Percentiles rank a stretch among this genome's conserved stretches.
phyloP scores from a whole-genome alignment of 2,329 filamentous ascomycete genomes.

The Colletotrichum sp. region DNA sequence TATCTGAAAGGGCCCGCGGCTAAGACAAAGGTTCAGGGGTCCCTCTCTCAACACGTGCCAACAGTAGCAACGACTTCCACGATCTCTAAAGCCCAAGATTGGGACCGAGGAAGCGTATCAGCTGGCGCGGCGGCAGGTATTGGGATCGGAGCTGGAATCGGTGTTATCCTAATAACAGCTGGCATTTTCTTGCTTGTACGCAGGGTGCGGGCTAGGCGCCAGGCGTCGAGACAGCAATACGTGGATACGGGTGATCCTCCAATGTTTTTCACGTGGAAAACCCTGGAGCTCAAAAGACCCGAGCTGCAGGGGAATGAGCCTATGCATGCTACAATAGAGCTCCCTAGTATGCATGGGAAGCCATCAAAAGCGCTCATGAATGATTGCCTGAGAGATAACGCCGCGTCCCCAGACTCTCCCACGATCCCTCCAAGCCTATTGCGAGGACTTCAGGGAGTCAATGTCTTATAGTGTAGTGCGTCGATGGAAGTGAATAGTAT shows the following conservation, averaged over 20 bases:
- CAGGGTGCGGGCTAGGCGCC: neutral
- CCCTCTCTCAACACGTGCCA: neutral
- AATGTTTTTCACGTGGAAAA: neutral
- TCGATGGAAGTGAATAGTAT: neutral
- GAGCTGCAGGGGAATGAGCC: neutral
- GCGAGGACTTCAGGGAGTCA: neutral
- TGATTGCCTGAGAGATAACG: neutral
- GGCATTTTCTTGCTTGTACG: neutral
- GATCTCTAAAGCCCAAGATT: no score
- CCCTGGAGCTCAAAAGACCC: neutral
- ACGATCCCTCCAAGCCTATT: neutral
- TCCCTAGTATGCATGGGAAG: neutral
- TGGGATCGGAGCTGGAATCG: neutral
- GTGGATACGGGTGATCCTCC: neutral
- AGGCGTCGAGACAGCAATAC: neutral
- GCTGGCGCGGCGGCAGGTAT: neutral
- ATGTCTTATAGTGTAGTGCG: fast-evolving
- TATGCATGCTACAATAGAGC: neutral
- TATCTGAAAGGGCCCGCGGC: neutral
- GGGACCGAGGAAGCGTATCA: neutral
- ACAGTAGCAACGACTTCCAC: neutral
- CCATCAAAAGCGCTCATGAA: neutral
- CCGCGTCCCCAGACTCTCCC: neutral
- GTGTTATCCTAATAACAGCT: neutral
- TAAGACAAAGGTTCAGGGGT: neutral